Evolutionary conservation across 2,329 filamentous ascomycete genomes (phyloP), one percentile per base, ranked within the genome.

Genomic region (Nigrograna mackinnonii): DNA sequence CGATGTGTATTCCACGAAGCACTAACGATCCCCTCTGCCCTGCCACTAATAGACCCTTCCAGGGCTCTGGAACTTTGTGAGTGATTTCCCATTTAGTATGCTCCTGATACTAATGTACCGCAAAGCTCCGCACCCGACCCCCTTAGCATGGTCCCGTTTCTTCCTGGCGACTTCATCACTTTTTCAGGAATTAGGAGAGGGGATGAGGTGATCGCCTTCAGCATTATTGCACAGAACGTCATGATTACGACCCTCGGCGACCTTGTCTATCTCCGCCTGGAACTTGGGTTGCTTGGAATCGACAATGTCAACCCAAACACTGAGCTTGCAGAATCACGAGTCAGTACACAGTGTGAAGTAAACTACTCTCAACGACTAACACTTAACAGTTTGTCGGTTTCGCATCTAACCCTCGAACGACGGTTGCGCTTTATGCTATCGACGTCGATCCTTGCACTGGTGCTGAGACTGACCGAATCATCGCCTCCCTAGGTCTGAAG

Each of bases 1-100:
- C 73, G 4, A 76, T 76, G 72, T 77, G 74, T 38, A 70, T 76
- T n/a, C 74, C 73, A 0, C 62, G 73, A 12, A 71, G 65, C 30
- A 30, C 57, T 11, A 44, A 43, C 13, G 67, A 70, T 37, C 28
- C 52, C 1, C 38, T 59, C 7, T 70, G 67, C 43, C 67, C 67
- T 4, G n/a, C 39, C 3, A 54, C 53, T 22, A 69, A 69, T 45
- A 54, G 44, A 43, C 55, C 50, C 53, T 57, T 45, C 17, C 22
- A 41, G 12, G 43, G 43, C 5, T 32, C 32, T 4, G 22, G 43
- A 19, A 35, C 28, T 13, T 45, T 33, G 43, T 45, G 41, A 41
- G 43, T 37, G 5, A 20, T 31, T 4, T 19, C 26, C 22, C 39
- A 60, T 32, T 31, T 54, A 37, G 46, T 7, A 3, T 22, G n/a